A percentile compares a stretch with the other conserved stretches of the same genome.
Conservation (phyloP, 2,329 filamentous ascomycete species). For the Ascochyta pisi region DNA sequence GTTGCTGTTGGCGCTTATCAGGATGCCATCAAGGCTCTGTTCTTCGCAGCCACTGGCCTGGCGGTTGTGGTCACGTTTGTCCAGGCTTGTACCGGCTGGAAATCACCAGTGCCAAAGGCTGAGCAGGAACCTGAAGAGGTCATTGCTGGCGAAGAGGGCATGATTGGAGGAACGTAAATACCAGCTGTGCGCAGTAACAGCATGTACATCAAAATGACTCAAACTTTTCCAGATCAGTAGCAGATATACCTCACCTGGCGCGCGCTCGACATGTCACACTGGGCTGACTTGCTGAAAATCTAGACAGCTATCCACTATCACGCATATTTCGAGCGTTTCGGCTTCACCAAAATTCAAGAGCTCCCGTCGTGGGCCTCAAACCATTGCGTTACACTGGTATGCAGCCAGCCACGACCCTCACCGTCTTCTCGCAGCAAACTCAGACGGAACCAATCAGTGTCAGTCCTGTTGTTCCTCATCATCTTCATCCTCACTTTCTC, state of each 20-base stretch:
- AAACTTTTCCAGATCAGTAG: background rate
- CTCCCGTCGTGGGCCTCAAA: background rate
- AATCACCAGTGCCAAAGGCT: conserved; percentile 37
- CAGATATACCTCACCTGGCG: background rate
- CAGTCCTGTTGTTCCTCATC: conserved; percentile 3
- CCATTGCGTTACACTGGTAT: background rate
- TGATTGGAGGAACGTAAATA: conserved; percentile 1
- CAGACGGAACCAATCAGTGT: background rate
- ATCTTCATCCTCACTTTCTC: conserved; percentile 8
- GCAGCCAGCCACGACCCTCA: conserved; percentile 5
- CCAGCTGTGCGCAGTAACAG: background rate
- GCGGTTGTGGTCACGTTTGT: conserved; percentile 58
- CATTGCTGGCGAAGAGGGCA: conserved; percentile 29
- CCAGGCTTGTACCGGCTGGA: conserved; percentile 67
- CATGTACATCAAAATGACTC: no score
- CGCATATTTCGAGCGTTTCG: background rate
- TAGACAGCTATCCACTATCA: background rate
- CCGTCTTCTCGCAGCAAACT: background rate
- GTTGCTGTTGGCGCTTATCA: conserved; percentile 63
- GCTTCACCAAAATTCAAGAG: background rate
- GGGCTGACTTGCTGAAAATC: background rate
- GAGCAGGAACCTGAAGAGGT: conserved; percentile 30
- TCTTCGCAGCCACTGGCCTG: conserved; percentile 59
- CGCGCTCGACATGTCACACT: background rate
- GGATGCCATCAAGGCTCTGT: conserved; percentile 60